Conservation (phyloP, 176 grass and related monocot genomes). For the Cymbopogon citratus region DNA sequence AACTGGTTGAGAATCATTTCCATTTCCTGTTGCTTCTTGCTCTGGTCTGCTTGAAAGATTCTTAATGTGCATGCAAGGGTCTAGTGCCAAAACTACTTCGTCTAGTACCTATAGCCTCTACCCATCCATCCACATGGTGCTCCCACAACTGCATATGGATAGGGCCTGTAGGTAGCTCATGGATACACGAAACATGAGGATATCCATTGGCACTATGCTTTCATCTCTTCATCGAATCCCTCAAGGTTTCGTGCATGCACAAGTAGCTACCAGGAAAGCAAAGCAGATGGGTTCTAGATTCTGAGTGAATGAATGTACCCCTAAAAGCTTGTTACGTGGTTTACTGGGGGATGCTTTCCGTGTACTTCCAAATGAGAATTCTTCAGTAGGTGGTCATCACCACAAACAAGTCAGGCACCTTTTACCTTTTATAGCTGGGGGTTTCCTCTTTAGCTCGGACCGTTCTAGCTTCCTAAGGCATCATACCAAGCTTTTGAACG, state of each 20-base stretch:
- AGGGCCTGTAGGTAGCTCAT: neutral
- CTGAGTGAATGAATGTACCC: neutral
- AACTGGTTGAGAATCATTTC: neutral
- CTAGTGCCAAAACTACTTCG: neutral
- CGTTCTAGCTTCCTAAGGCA: neutral
- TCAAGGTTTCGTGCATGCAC: neutral
- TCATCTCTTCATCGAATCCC: neutral
- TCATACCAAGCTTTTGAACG: neutral
- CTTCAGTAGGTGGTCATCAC: neutral
- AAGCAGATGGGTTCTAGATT: neutral
- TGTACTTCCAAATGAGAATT: neutral
- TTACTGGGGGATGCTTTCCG: neutral
- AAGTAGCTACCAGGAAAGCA: slow-evolving; percentile 10
- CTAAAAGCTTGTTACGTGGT: neutral
- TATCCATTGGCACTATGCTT: neutral
- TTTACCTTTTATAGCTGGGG: neutral
- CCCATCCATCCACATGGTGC: neutral
- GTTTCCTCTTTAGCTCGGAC: neutral
- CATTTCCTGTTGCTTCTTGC: neutral
- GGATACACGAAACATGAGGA: neutral
- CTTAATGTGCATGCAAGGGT: no score
- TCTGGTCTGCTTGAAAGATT: neutral
- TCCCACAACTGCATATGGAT: neutral
- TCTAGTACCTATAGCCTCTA: no score
- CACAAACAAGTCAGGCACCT: neutral